Conservation (phyloP, 2,329 filamentous ascomycete species). For the Xylariaceae sp. region DNA sequence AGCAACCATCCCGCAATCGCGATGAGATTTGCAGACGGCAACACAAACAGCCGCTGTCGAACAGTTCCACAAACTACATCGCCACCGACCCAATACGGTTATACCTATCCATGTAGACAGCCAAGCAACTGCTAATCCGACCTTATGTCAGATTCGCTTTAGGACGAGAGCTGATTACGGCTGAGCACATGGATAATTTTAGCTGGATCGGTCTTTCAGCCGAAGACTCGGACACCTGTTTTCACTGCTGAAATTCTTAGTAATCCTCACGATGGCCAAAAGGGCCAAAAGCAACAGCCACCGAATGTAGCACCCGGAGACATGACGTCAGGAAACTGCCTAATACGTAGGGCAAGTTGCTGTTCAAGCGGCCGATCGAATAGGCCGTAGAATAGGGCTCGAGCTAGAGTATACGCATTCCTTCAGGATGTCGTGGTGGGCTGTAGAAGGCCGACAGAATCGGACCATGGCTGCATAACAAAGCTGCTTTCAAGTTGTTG, state of each 20-base stretch:
- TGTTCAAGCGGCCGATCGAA: not conserved
- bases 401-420: not conserved
- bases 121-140: not conserved
- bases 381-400: too few relatives aligned
- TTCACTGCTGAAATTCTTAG: not conserved
- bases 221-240: slow-evolving; percentile 2
- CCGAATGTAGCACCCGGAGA: not conserved
- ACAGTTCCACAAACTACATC: not conserved
- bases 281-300: not conserved
- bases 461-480: not conserved
- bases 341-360: not conserved
- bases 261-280: not conserved
- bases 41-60: not conserved
- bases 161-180: not conserved
- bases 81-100: not conserved
- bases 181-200: not conserved
- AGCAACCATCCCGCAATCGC: not conserved
- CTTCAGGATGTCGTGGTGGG: not conserved
- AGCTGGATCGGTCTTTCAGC: not conserved
- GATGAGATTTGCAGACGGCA: not conserved
- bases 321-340: not conserved
- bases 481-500: not conserved
- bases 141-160: slow-evolving; percentile 25
- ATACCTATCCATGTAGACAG: not conserved
- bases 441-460: not conserved